Base-by-base conservation (phyloP, 176 grass and related monocot genomes). In the Rhynchospora breviuscula region DNA sequence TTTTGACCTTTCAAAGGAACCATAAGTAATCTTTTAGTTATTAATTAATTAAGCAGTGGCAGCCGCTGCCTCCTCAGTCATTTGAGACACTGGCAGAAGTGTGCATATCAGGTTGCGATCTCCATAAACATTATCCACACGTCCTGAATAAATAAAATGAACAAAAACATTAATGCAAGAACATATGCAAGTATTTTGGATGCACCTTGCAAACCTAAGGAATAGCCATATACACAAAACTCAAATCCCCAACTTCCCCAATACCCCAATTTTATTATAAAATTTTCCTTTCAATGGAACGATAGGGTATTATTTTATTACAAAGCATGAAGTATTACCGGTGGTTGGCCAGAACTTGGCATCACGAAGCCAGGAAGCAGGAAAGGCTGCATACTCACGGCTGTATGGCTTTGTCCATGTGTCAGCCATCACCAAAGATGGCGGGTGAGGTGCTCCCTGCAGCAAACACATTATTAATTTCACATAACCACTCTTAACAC, bases 271-370 rank as follows among this genome's bases (percentile, higher is more conserved):
- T 71, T 47, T 46, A 21, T 71, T 7, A 1, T 44, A 4, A 70
- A 46, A 12, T 45, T 70, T 40, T 13, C 67, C 58, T 5, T 35
- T 13, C 47, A 25, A 21, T 14, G 80, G 48, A 45, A n/a, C 6
- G 52, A 13, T 12, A 63, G n/a, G 62, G 46, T 72, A 23, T 61
- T 18, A 7, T 68, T n/a, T 8, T 49, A 35, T 52, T 26, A 7
- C 6, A 52, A 26, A 75, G 70, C 12, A 73, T 51, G 19, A 51
- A 66, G 14, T 67, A 82, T 67, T 93, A 99, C 97, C 85, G 59
- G 97, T 93, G 68, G 93, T 88, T 80, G 97, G 97, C 97, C 97
- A 99, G 89, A 99, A 99, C 77, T 99, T 99, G 83, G 89, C 88
- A 11, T 89, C 97, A 35, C 93, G 93, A 21, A 99, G 91, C 97